phyloP scores from a whole-genome alignment of 1,284 basidiomycete genomes.

The Malassezia pachydermatis region DNA sequence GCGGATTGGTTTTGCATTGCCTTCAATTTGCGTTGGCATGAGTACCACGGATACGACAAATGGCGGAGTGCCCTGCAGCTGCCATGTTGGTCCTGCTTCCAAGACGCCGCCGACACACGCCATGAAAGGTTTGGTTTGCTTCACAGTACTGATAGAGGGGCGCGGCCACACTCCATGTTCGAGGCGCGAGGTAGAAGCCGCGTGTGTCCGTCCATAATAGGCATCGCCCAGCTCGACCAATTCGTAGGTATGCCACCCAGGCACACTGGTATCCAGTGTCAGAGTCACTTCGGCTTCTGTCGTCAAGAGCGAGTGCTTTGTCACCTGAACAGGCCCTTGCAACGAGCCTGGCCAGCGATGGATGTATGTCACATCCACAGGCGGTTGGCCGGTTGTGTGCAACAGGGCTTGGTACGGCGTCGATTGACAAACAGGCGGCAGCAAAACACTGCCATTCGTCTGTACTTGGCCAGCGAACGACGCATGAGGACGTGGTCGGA shows the following conservation, averaged over 20 bases:
- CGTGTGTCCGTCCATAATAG: constrained; percentile 51
- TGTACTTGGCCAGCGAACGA: constrained; percentile 24
- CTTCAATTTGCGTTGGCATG: constrained; percentile 55
- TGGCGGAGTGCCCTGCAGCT: constrained; percentile 63
- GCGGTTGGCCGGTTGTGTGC: constrained; percentile 59
- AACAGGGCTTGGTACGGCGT: constrained; percentile 68
- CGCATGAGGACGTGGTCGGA: constrained; percentile 60
- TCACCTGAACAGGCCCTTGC: neutral
- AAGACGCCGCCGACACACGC: constrained; percentile 52
- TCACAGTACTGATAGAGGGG: constrained; percentile 20
- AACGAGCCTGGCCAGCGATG: constrained; percentile 20
- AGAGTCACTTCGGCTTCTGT: constrained; percentile 72
- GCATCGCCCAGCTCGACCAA: constrained; percentile 77
- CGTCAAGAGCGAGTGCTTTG: constrained; percentile 60
- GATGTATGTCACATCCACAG: constrained; percentile 28
- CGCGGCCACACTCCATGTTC: constrained; percentile 35
- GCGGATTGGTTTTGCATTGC: constrained; percentile 51
- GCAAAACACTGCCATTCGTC: constrained; percentile 49
- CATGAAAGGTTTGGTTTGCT: constrained; percentile 52
- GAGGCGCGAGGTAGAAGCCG: constrained; percentile 52
- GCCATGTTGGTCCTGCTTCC: constrained; percentile 50
- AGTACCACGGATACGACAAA: constrained; percentile 71
- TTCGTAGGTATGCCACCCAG: constrained; percentile 76
- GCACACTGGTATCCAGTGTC: constrained; percentile 66
- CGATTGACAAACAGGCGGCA: constrained; percentile 70